Conservation (phyloP, 140 eudicot genomes). For the Cichorium intybus region DNA sequence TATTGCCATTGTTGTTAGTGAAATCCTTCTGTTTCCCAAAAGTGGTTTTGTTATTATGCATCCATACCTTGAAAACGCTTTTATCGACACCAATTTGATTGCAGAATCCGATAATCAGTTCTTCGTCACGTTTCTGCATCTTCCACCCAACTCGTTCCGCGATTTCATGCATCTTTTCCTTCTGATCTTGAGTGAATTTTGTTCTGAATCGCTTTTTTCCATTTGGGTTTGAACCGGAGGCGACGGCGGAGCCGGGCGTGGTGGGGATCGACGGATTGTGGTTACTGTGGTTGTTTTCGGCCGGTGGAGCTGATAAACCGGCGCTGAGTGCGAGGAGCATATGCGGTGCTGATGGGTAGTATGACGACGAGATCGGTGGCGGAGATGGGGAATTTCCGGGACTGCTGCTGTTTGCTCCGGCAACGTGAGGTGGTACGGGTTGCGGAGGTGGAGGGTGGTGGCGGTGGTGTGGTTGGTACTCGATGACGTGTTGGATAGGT, state of each 20-base stretch:
- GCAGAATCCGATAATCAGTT: constrained; percentile 27
- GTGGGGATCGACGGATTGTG: constrained; percentile 25
- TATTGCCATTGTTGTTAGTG: not conserved
- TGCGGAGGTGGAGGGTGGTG: constrained; percentile 43
- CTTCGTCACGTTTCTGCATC: constrained; percentile 40
- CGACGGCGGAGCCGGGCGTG: constrained; percentile 31
- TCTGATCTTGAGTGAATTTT: constrained; percentile 43
- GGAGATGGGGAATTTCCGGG: constrained; percentile 42
- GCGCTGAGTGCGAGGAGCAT: constrained; percentile 47
- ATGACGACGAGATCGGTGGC: constrained; percentile 57
- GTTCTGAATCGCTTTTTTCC: constrained; percentile 40
- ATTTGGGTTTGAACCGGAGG: constrained; percentile 2
- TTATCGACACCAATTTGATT: constrained; percentile 33
- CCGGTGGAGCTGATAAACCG: constrained; percentile 27
- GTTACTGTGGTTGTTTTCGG: constrained; percentile 21
- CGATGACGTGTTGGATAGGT: constrained; percentile 32
- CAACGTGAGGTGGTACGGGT: constrained; percentile 14
- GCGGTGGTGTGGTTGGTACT: constrained; percentile 44
- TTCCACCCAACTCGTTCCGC: constrained; percentile 49
- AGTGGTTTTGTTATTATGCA: constrained; percentile 49
- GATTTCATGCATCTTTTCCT: constrained; percentile 38
- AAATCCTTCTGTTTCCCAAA: constrained; percentile 29
- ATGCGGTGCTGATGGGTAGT: constrained; percentile 61
- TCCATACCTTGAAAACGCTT: constrained; percentile 49
- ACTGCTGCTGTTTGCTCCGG: not conserved